Percentiles rank a stretch among this genome's conserved stretches.
Evolutionary conservation across 805 yeast genomes (phyloP).

Genomic region (Monosporozyma solicola): DNA sequence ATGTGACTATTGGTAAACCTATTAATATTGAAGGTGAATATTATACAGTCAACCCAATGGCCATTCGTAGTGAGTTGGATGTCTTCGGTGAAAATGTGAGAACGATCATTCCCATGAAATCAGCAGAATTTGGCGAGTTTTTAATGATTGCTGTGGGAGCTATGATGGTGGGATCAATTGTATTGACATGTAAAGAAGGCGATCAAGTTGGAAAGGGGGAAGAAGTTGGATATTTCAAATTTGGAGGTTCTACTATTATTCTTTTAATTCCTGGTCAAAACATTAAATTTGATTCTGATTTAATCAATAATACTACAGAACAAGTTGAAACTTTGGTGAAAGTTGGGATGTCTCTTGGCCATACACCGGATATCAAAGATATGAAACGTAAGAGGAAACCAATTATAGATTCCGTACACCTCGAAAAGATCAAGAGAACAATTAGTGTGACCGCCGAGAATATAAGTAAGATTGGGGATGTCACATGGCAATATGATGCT

Average conservation of each 20-base stretch:
- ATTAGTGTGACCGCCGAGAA: slow-evolving; percentile 22
- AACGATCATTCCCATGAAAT: slow-evolving; percentile 64
- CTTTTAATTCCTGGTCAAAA: slow-evolving; percentile 46
- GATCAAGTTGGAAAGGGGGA: slow-evolving; percentile 56
- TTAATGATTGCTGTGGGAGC: slow-evolving; percentile 85
- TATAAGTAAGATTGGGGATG: slow-evolving; percentile 13
- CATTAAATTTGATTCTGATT: slow-evolving; percentile 63
- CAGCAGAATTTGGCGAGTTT: slow-evolving; percentile 70
- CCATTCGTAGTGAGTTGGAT: slow-evolving; percentile 76
- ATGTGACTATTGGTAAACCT: slow-evolving; percentile 61
- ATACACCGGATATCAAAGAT: slow-evolving; percentile 43
- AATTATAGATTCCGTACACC: slow-evolving; percentile 14
- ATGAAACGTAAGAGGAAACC: slow-evolving; percentile 39
- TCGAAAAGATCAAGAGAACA: slow-evolving; percentile 23
- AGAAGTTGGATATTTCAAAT: slow-evolving; percentile 89
- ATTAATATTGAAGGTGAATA: slow-evolving; percentile 76
- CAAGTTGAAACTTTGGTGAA: slow-evolving; percentile 74
- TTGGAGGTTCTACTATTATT: slow-evolving; percentile 88
- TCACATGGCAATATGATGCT: slow-evolving; percentile 24
- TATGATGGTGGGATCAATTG: slow-evolving; percentile 95
- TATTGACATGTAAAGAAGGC: slow-evolving; percentile 58
- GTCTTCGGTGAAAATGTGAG: slow-evolving; percentile 90
- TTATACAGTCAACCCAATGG: slow-evolving; percentile 97
- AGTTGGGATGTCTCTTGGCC: slow-evolving; percentile 92
- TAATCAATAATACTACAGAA: slow-evolving; percentile 54